phyloP scores from a whole-genome alignment of 2,329 filamentous ascomycete genomes.

The Trichoderma aggressivum region DNA sequence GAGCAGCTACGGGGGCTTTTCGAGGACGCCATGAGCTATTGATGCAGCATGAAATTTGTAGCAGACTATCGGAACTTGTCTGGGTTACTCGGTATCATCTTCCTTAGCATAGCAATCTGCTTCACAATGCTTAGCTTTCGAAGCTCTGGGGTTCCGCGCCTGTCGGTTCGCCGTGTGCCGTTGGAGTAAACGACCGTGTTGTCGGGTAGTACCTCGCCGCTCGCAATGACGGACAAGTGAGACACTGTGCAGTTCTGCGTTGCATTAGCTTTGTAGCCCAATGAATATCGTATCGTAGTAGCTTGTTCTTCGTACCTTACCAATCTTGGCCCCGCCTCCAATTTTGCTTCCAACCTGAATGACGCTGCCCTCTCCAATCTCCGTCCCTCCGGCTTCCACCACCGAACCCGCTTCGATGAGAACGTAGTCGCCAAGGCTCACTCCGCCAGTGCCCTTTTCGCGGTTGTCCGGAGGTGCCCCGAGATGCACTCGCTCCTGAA shows the following conservation, averaged over 20 bases:
- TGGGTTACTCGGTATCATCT: constrained; percentile 63
- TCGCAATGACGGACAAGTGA: constrained; percentile 56
- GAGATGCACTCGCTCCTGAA: constrained; percentile 66
- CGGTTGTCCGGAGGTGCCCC: constrained; percentile 41
- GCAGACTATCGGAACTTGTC: constrained; percentile 42
- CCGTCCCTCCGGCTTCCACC: constrained; percentile 60
- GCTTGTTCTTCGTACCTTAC: constrained; percentile 47
- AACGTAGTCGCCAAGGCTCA: constrained; percentile 59
- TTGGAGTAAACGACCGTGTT: constrained; percentile 68
- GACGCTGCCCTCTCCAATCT: constrained; percentile 57
- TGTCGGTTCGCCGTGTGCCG: constrained; percentile 56
- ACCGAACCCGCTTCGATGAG: constrained; percentile 57
- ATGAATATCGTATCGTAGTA: not conserved
- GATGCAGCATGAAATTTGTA: not conserved
- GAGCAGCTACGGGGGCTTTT: constrained; percentile 69
- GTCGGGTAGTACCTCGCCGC: constrained; percentile 59
- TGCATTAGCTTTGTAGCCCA: not conserved
- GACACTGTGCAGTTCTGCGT: constrained; percentile 67
- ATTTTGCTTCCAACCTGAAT: constrained; percentile 60
- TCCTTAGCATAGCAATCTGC: constrained; percentile 65
- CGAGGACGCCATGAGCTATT: constrained; percentile 53
- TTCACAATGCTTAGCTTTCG: constrained; percentile 62
- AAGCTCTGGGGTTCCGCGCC: constrained; percentile 58
- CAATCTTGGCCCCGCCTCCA: constrained; percentile 58
- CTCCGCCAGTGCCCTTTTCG: constrained; percentile 41